phyloP scores from a whole-genome alignment of 2,329 filamentous ascomycete species.

The Ophiostoma himal-ulmi region DNA sequence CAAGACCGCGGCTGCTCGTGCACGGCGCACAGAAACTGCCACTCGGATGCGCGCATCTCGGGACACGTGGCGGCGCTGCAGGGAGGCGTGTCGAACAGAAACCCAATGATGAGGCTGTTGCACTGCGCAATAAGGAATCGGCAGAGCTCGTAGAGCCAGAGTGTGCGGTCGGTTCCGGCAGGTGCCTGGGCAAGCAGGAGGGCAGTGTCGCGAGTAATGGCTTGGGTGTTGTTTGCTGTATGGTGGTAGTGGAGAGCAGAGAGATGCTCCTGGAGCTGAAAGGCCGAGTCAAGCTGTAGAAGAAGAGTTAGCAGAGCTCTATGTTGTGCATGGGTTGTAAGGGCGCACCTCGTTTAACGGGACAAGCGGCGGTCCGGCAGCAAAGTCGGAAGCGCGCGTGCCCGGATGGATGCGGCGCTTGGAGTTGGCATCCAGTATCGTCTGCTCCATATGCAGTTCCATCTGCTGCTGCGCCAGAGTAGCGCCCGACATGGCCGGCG shows the following conservation, averaged over 20 bases:
- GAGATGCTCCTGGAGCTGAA: conserved; percentile 94
- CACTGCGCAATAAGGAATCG: conserved; percentile 93
- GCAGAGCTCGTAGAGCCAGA: conserved; percentile 97
- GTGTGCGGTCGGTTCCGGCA: conserved; percentile 70
- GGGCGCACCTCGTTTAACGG: conserved; percentile 69
- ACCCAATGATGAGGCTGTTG: conserved; percentile 85
- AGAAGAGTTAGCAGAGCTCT: not conserved
- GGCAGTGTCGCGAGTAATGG: conserved; percentile 72
- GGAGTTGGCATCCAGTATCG: conserved; percentile 64
- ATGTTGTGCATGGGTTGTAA: not conserved
- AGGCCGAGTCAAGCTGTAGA: conserved; percentile 86
- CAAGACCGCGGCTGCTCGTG: conserved; percentile 95
- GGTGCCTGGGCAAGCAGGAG: conserved; percentile 72
- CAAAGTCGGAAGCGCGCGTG: conserved; percentile 88
- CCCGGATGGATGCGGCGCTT: conserved; percentile 84
- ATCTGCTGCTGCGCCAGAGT: conserved; percentile 48
- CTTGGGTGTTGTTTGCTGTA: conserved; percentile 60
- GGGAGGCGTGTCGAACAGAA: conserved; percentile 83
- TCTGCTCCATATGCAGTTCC: conserved; percentile 55
- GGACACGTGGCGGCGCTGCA: conserved; percentile 87
- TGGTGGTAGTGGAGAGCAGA: conserved; percentile 83
- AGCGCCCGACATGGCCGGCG: conserved; percentile 27
- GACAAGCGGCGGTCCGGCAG: conserved; percentile 80
- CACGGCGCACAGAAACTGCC: conserved; percentile 97
- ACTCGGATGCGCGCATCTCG: conserved; percentile 97